Conservation (phyloP, 192 early-diverging fungal genomes). For the Coemansia nantahalensis region DNA sequence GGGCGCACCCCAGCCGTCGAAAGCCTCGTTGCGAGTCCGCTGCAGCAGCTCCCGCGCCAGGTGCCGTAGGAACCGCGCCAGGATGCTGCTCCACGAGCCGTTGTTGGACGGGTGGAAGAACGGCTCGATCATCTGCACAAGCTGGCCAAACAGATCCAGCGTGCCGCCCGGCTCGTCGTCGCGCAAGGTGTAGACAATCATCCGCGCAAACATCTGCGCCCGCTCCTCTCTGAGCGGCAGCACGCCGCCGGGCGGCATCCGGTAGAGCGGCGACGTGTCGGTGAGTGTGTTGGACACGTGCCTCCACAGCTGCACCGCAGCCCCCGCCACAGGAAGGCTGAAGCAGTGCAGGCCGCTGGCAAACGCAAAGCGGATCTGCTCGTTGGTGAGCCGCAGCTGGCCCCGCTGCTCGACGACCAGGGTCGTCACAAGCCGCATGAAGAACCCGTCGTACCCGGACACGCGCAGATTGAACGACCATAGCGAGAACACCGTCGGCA, state of each 20-base stretch:
- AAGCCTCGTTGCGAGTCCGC: conserved; percentile 42
- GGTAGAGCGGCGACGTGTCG: conserved; percentile 35
- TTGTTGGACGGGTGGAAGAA: conserved; percentile 93
- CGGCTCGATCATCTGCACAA: conserved; percentile 84
- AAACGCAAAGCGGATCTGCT: conserved; percentile 50
- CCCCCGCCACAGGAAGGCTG: conserved; percentile 34
- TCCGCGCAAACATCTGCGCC: conserved; percentile 61
- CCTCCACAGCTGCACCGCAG: conserved; percentile 17
- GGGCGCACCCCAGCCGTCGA: conserved; percentile 20
- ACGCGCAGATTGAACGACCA: conserved; percentile 72
- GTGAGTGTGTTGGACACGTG: conserved; percentile 14
- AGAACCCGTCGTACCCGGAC: conserved; percentile 62
- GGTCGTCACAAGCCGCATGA: conserved; percentile 68
- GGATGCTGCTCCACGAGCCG: conserved; percentile 75
- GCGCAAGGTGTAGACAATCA: conserved; percentile 76
- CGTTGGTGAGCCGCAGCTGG: conserved; percentile 25
- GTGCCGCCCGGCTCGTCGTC: conserved; percentile 55
- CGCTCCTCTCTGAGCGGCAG: conserved; percentile 46
- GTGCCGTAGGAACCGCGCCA: conserved; percentile 69
- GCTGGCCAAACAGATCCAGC: conserved; percentile 61
- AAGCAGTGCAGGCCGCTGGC: conserved; percentile 50
- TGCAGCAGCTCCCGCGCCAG: conserved; percentile 67
- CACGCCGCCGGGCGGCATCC: conserved; percentile 22
- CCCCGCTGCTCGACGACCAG: conserved; percentile 58
- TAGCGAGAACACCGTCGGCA: conserved; percentile 80